These are phyloP conservation scores for Spongospora subterranea DNA, from an alignment of 208 protist species.

Conservation along the genomic window DNA sequence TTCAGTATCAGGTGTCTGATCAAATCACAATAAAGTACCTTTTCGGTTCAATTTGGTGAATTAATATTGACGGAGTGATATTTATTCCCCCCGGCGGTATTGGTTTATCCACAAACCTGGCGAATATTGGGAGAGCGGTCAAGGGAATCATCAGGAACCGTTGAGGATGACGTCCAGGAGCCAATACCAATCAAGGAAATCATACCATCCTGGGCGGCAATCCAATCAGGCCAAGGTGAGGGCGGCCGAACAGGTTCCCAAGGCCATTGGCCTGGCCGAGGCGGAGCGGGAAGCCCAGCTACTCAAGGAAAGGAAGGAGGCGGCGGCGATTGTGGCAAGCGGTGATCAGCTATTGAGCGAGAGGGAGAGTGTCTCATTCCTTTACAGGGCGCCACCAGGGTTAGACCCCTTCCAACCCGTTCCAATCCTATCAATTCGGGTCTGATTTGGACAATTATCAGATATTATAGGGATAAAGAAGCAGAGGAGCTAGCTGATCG, in stretches of 20 bases:
- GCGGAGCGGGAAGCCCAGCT: neutral
- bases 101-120: too few species aligned
- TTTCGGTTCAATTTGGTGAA: too few species aligned
- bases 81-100: too few species aligned
- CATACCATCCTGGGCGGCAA: constrained; percentile 36
- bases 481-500: constrained; percentile 23
- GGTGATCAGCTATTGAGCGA: neutral
- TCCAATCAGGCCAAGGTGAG: constrained; percentile 11
- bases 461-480: constrained; percentile 1
- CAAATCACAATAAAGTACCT: too few species aligned
- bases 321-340: neutral
- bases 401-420: too few species aligned
- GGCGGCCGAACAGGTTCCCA: constrained; percentile 5
- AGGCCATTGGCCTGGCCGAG: neutral
- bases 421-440: too few species aligned
- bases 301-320: neutral
- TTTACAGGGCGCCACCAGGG: constrained; percentile 1
- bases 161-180: neutral
- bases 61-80: too few species aligned
- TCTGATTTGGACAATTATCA: too few species aligned
- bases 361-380: constrained; percentile 39
- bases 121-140: too few species aligned
- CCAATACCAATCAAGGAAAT: neutral
- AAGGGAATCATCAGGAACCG: too few species aligned
- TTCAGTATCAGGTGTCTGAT: too few species aligned